A percentile compares a stretch with the other conserved stretches of the same genome.
These are phyloP conservation scores for Malus orientalis DNA, from an alignment of 306 rosid species.

Conservation along the genomic window DNA sequence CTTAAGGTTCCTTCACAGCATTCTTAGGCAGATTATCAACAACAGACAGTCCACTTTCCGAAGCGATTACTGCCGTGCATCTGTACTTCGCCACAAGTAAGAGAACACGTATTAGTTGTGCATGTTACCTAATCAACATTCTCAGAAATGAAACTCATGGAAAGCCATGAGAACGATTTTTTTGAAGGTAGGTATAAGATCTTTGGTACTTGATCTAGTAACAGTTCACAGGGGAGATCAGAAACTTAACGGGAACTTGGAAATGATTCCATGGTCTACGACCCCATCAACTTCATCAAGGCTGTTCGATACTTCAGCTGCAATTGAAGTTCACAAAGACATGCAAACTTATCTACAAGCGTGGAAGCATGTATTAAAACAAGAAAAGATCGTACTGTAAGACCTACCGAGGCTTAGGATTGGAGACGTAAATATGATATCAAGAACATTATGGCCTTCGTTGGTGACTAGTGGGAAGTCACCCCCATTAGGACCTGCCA, in stretches of 20 bases:
- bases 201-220: too few species aligned
- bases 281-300: slow-evolving; percentile 58
- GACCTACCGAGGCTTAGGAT: slow-evolving; percentile 60
- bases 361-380: slow-evolving; percentile 1
- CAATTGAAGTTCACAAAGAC: slow-evolving; percentile 16
- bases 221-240: slow-evolving; percentile 2
- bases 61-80: slow-evolving; percentile 37
- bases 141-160: background rate
- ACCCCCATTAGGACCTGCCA: slow-evolving; percentile 75
- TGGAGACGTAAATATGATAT: slow-evolving; percentile 87
- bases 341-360: background rate
- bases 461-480: slow-evolving; percentile 63
- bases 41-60: slow-evolving; percentile 20
- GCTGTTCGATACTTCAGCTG: slow-evolving; percentile 63
- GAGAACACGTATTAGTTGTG: background rate
- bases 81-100: slow-evolving; percentile 11
- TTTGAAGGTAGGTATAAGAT: background rate
- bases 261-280: slow-evolving; percentile 62
- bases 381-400: background rate
- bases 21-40: slow-evolving; percentile 29
- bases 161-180: background rate
- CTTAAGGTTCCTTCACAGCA: slow-evolving; percentile 10
- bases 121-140: background rate
- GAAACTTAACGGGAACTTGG: slow-evolving; percentile 69
- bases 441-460: slow-evolving; percentile 80